phyloP scores from a whole-genome alignment of 208 protist genomes.

The Trichomonas gallinae region DNA sequence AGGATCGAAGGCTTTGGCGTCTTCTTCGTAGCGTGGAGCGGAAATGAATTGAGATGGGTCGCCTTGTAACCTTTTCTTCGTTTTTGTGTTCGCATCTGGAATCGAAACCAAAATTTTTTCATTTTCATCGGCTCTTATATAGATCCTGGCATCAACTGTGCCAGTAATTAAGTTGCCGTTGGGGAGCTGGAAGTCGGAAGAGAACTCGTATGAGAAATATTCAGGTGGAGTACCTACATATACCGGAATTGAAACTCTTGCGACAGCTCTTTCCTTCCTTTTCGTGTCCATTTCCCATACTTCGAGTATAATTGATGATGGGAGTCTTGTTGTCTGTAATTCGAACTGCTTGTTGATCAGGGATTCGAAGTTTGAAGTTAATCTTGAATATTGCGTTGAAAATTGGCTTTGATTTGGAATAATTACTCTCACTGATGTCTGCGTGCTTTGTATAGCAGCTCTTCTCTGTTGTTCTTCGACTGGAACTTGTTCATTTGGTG shows the following conservation, averaged over 20 bases:
- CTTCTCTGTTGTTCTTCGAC: background rate
- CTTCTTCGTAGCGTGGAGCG: background rate
- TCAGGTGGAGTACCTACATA: background rate
- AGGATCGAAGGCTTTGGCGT: background rate
- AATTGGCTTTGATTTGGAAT: background rate
- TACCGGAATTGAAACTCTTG: background rate
- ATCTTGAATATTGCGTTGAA: background rate
- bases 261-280: background rate
- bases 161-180: background rate
- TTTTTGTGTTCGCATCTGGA: background rate
- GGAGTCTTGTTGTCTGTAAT: background rate
- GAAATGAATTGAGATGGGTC: constrained; percentile 10
- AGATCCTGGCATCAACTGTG: background rate
- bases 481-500: background rate
- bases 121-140: background rate
- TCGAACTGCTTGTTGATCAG: background rate
- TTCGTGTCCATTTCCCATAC: background rate
- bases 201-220: background rate
- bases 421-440: background rate
- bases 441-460: background rate
- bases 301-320: background rate
- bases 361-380: background rate
- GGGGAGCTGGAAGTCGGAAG: background rate
- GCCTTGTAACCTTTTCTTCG: background rate
- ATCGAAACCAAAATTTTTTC: background rate